Base-by-base conservation (phyloP, 2,329 filamentous ascomycete genomes). In the Exophiala aquamarina region DNA sequence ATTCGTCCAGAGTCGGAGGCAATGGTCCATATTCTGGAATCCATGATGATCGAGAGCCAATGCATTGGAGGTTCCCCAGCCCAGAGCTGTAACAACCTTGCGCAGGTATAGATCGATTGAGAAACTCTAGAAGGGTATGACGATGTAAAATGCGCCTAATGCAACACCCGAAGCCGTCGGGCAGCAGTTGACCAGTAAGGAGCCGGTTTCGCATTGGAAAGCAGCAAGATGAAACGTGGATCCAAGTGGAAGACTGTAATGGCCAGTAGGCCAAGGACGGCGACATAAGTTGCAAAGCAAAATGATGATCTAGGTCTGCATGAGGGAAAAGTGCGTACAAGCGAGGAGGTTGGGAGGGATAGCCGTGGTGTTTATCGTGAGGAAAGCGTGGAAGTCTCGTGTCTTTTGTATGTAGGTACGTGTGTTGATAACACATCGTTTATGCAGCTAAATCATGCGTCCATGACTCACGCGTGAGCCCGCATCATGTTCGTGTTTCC, bases 221-320 rank as follows among this genome's bases (percentile, higher is more conserved):
- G 18, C 29, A 33, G 28, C 33, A 50, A 50, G 19, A 41, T 57
- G 55, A 57, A 57, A 57, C 55, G 39, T 29, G 37, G 39, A 26
- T 35, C 32, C 31, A 31, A 26, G 38, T 32, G 9, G 29, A 37
- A 14, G 43, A 28, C 28, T 18, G 31, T 39, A 26, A 28, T 40
- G 39, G 26, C 49, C 49, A 55, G 42, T 49, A 26, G 26, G 18
- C 9, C 14, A 9, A 41, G 19, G 21, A 33, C 11, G n/a, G 23
- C 33, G 26, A 14, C 20, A 13, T 39, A 23, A 33, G 37, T 29
- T 19, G 26, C 14, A 21, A 41, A 34, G 42, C 48, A 46, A 34
- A 29, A 41, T 4, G 34, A 44, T 11, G 35, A 20, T 37, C 47
- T 49, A 45, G 33, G 28, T 32, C 26, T 40, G 46, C 35, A 49